These are phyloP conservation scores for Citeromyces hawaiiensis DNA, from an alignment of 1,139 yeast species.

Conservation along the genomic window DNA sequence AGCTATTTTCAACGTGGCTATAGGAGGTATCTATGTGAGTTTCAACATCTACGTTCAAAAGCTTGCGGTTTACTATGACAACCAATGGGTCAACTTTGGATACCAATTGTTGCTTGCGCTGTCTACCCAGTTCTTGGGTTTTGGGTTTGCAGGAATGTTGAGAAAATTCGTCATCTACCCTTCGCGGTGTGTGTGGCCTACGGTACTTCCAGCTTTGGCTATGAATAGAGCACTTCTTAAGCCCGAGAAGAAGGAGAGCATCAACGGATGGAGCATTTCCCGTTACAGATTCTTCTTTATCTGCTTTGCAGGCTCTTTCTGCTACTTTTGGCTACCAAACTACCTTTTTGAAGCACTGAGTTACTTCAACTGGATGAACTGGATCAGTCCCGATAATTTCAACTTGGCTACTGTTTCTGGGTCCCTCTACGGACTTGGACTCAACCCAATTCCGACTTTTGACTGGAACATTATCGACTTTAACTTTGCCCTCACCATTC, in stretches of 20 bases:
- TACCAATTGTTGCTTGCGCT: conserved; percentile 35
- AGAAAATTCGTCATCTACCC: conserved; percentile 48
- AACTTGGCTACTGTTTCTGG: conserved; percentile 54
- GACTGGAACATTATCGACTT: conserved; percentile 29
- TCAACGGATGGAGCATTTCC: conserved; percentile 39
- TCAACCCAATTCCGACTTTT: conserved; percentile 42
- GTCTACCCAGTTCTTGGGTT: conserved; percentile 46
- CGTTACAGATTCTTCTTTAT: conserved; percentile 31
- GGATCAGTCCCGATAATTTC: conserved; percentile 42
- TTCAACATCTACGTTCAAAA: conserved; percentile 24
- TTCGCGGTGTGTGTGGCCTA: conserved; percentile 44
- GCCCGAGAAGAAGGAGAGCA: conserved; percentile 25
- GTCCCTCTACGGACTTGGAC: conserved; percentile 28
- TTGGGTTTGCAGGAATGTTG: conserved; percentile 50
- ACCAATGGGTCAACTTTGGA: conserved; percentile 18
- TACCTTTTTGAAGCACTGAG: conserved; percentile 37
- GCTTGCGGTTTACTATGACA: conserved; percentile 1
- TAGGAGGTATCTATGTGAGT: conserved; percentile 16
- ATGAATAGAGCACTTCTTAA: conserved; percentile 28
- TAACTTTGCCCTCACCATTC: background rate
- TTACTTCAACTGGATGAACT: conserved; percentile 35
- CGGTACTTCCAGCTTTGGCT: conserved; percentile 42
- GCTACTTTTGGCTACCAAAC: conserved; percentile 46
- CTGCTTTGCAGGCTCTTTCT: conserved; percentile 23
- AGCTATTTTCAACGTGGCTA: conserved; percentile 23